phyloP scores from a whole-genome alignment of 2,329 filamentous ascomycete genomes.

The Monosporascus cannonballus region DNA sequence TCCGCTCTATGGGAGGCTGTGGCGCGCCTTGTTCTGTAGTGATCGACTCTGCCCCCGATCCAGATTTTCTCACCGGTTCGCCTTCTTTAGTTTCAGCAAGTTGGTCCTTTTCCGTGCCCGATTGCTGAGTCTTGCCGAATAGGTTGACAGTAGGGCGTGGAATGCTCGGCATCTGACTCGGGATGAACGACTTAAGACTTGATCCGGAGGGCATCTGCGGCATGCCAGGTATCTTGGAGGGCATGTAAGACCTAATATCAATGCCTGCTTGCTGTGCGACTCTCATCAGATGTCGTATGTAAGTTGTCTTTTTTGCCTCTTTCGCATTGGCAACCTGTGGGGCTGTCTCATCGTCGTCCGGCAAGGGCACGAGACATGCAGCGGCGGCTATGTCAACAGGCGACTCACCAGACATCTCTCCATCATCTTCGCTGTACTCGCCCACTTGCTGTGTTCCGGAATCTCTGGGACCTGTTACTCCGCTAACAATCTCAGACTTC shows the following conservation, averaged over 20 bases:
- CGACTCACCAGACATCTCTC: conserved; percentile 32
- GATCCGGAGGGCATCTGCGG: conserved; percentile 26
- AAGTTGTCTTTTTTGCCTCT: conserved; percentile 33
- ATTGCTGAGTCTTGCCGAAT: conserved; percentile 16
- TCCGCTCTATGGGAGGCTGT: neutral
- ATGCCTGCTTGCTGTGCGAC: conserved; percentile 44
- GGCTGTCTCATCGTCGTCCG: conserved; percentile 31
- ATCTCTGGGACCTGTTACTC: conserved; percentile 14
- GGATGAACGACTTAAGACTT: conserved; percentile 26
- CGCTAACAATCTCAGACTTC: conserved; percentile 17
- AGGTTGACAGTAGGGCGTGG: conserved; percentile 24
- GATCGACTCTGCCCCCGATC: conserved; percentile 1
- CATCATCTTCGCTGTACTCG: conserved; percentile 11
- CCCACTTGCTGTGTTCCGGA: conserved; percentile 4
- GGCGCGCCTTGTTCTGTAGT: neutral
- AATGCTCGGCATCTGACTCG: conserved; percentile 25
- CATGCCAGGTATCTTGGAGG: conserved; percentile 35
- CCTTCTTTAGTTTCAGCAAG: neutral
- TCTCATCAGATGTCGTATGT: conserved; percentile 43
- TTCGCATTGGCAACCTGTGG: conserved; percentile 26
- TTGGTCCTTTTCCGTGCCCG: neutral
- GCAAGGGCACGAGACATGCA: conserved; percentile 42
- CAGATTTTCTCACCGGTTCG: neutral
- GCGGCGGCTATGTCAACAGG: conserved; percentile 49
- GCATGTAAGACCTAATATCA: conserved; percentile 39